phyloP scores from a whole-genome alignment of 106 monocot genomes.

The Apostasia ramifera region DNA sequence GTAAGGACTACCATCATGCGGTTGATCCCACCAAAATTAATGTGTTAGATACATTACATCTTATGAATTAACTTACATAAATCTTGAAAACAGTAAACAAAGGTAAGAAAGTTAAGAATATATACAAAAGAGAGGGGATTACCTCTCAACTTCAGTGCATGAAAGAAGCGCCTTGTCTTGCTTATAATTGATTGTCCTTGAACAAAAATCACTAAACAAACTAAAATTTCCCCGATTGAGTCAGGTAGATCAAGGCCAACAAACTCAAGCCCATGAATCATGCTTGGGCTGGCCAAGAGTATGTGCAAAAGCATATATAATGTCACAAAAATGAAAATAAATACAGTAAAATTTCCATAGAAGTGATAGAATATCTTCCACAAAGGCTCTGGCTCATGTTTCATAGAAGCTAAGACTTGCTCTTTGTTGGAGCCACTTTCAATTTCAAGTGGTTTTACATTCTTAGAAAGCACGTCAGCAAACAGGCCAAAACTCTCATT shows the following conservation, averaged over 20 bases:
- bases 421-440: constrained; percentile 32
- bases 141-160: constrained; percentile 2
- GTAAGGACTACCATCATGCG: no score
- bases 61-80: no score
- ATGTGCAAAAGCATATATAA: constrained; percentile 51
- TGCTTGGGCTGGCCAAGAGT: constrained; percentile 20
- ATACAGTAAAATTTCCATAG: constrained; percentile 52
- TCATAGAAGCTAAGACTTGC: constrained; percentile 38
- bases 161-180: neutral
- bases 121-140: neutral
- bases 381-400: constrained; percentile 38
- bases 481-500: constrained; percentile 52
- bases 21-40: no score
- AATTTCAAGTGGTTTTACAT: constrained; percentile 19
- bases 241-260: constrained; percentile 69
- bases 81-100: no score
- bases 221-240: constrained; percentile 49
- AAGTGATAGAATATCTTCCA: constrained; percentile 39
- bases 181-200: constrained; percentile 17
- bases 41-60: no score
- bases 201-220: constrained; percentile 42
- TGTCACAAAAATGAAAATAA: constrained; percentile 30
- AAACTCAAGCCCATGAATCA: constrained; percentile 45
- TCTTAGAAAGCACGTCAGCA: constrained; percentile 34
- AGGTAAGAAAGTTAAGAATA: no score